Evolutionary conservation across 768 basidiomycete species (phyloP).

Genomic region (Termitomyces sp.): DNA sequence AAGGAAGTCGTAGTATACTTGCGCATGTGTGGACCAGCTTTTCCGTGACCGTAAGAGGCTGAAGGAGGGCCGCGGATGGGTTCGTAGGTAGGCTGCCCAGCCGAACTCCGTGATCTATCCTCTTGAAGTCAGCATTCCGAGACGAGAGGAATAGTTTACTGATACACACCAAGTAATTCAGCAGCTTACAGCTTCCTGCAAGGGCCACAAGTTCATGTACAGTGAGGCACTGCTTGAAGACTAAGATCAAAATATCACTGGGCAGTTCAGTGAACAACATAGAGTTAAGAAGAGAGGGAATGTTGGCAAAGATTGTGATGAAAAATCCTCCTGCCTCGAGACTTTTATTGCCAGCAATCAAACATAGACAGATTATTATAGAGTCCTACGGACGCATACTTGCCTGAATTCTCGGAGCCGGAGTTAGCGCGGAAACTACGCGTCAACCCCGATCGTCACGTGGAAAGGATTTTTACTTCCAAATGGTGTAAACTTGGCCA

Average conservation of each 20-base stretch:
- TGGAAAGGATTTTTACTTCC: slow-evolving; percentile 8
- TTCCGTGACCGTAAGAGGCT: slow-evolving; percentile 42
- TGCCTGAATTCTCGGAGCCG: background rate
- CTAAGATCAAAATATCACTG: slow-evolving; percentile 50
- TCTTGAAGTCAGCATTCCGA: background rate
- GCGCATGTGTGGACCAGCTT: slow-evolving; percentile 39
- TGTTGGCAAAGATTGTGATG: background rate
- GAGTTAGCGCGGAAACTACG: background rate
- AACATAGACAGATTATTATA: background rate
- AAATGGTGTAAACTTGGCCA: slow-evolving; percentile 9
- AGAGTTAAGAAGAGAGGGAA: slow-evolving; percentile 5
- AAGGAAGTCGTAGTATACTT: slow-evolving; percentile 48
- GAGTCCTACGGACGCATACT: background rate
- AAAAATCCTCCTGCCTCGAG: background rate
- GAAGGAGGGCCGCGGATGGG: slow-evolving; percentile 50
- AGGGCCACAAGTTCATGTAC: slow-evolving; percentile 39
- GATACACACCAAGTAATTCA: slow-evolving; percentile 42
- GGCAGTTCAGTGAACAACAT: slow-evolving; percentile 37
- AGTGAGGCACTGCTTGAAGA: slow-evolving; percentile 44
- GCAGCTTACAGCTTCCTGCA: slow-evolving; percentile 32
- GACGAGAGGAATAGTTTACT: background rate
- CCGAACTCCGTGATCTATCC: slow-evolving; percentile 57
- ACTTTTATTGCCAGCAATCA: background rate
- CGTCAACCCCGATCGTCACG: slow-evolving; percentile 12
- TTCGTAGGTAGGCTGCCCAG: slow-evolving; percentile 50